Base-by-base conservation (phyloP, 805 yeast genomes). In the Kodamaea laetipori region DNA sequence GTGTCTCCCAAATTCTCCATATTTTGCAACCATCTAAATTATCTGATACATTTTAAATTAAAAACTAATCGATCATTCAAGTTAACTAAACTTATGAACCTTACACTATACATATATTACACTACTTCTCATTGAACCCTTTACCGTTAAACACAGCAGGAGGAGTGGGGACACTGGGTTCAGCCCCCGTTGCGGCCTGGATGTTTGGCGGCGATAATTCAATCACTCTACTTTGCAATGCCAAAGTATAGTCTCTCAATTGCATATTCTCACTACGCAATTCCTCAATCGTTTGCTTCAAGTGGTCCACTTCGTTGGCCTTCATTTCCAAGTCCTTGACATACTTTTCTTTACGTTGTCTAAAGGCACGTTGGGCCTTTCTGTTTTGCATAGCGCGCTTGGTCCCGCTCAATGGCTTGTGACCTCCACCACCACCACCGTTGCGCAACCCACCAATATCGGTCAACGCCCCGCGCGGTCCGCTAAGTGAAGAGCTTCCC, bases 311-410 rank as follows among this genome's bases (percentile, higher is more conserved):
- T 54, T 82, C 82, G 36, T 74, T 71, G 8, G 86, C 86, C 57
- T 82, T 81, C 27, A 70, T 63, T 65, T 90, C 96, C 45, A 90
- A 71, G 38, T 88, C 92, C 62, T 82, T 84, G 51, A 90, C 81
- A 56, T 88, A 83, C 45, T 79, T 76, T 56, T 90, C 96, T 59
- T 86, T 84, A 48, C 97, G 76, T 59, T 81, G 82, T 58, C 97
- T 77, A 67, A 90, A 90, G 6, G 96, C 96, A 53, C 87, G 80
- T 67, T 90, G 97, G 4, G 97, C 97, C 48, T 80, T 82, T 57
- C 97, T 74, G 69, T 90, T 90, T 66, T 90, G 97, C 6, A 84
- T 90, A 1, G 97, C 97, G 50, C 97, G 80, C 63, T 87, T 88
- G 31, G 94, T 80, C 44, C 74, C 76, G 16, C 82, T 74, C 33